Percentiles rank a stretch among this genome's conserved stretches.
Evolutionary conservation across 108 stramenopile genomes (phyloP).

Genomic region (Aureococcus anophagefferens): DNA sequence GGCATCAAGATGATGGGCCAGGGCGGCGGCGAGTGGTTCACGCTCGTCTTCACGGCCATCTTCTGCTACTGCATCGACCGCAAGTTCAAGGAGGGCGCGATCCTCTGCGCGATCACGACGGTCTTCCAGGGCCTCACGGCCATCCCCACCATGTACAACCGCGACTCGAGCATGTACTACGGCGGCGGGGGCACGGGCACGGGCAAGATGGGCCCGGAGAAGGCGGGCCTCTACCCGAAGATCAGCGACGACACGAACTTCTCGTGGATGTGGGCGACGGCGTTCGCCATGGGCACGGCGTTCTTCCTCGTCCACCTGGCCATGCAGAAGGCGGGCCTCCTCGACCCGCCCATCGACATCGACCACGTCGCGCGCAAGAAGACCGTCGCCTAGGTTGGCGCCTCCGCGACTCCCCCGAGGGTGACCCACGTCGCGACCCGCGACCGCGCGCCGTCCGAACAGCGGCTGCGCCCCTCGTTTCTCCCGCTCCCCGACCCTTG

Average conservation of each 20-base stretch:
- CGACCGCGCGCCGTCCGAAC: too few species aligned
- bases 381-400: too few species aligned
- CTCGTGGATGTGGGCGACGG: background rate
- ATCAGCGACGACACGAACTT: background rate
- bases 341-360: background rate
- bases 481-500: too few species aligned
- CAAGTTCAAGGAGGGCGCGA: background rate
- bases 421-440: too few species aligned
- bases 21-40: conserved; percentile 1
- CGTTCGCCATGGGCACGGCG: background rate
- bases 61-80: conserved; percentile 12
- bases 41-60: conserved; percentile 1
- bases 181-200: too few species aligned
- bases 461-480: too few species aligned
- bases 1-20: background rate
- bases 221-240: background rate
- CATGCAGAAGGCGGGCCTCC: background rate
- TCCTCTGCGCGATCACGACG: conserved; percentile 5
- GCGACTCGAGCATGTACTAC: background rate
- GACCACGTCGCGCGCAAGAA: too few species aligned
- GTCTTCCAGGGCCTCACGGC: conserved; percentile 3
- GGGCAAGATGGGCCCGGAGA: background rate
- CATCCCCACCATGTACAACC: background rate
- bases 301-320: background rate
- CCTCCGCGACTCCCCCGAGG: too few species aligned